Percentiles rank a stretch among this genome's conserved stretches.
Conservation (phyloP, 257 asterid genomes). For the Solanum piurae region DNA sequence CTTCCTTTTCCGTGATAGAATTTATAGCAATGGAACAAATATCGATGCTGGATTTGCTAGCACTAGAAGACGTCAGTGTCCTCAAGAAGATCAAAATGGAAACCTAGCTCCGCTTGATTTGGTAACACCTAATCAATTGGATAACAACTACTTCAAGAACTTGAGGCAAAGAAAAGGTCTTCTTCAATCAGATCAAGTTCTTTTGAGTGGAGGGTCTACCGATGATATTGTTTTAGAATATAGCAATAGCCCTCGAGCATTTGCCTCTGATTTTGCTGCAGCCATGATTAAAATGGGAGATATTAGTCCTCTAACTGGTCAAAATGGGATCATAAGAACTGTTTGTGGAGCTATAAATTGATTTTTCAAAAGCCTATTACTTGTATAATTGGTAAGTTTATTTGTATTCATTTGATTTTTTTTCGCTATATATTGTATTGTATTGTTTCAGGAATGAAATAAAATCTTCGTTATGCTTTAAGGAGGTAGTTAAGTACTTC, state of each 20-base stretch:
- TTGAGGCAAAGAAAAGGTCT: slow-evolving; percentile 20
- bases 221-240: not conserved
- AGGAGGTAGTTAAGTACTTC: no score
- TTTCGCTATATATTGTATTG: no score
- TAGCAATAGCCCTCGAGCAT: not conserved
- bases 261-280: slow-evolving; percentile 21
- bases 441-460: not conserved
- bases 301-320: slow-evolving; percentile 20
- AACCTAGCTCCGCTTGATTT: slow-evolving; percentile 35
- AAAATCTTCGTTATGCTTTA: no score
- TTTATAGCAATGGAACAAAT: slow-evolving; percentile 31
- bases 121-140: slow-evolving; percentile 39
- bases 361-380: no score
- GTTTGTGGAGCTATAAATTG: slow-evolving; percentile 19
- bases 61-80: not conserved
- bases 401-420: not conserved
- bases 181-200: slow-evolving; percentile 28
- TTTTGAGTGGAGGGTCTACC: not conserved
- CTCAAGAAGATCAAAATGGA: slow-evolving; percentile 13
- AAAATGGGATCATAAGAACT: not conserved
- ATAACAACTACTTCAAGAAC: slow-evolving; percentile 29
- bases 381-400: no score
- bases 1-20: slow-evolving; percentile 22
- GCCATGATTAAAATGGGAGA: slow-evolving; percentile 35
- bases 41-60: slow-evolving; percentile 26